A percentile compares a stretch with the other conserved stretches of the same genome.
Evolutionary conservation across 148 eudicot genomes (phyloP).

Genomic region (Heliamphora exappendiculata): DNA sequence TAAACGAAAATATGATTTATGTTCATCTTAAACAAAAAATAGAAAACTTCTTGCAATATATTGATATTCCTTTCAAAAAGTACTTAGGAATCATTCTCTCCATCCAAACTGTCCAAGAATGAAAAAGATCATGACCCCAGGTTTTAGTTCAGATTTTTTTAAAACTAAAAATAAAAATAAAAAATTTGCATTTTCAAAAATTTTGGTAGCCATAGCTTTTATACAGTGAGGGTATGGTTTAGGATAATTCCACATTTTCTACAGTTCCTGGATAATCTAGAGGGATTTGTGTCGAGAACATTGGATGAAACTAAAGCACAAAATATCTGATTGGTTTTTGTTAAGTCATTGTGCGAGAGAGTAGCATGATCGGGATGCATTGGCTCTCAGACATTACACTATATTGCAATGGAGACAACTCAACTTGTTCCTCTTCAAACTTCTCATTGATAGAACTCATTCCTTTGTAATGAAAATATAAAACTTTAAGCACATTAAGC

Average conservation of each 20-base stretch:
- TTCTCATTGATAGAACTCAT: background rate
- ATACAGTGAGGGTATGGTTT: background rate
- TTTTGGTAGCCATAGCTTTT: background rate
- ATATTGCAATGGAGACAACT: background rate
- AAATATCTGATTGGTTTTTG: background rate
- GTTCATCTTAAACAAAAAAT: no score
- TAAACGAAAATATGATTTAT: no score
- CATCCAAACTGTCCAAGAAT: no score
- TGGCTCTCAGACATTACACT: background rate
- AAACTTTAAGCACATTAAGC: constrained; percentile 1
- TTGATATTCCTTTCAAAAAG: no score
- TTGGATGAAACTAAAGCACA: background rate
- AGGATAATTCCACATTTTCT: background rate
- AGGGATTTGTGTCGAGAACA: background rate
- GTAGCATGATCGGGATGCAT: background rate
- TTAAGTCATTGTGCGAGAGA: background rate
- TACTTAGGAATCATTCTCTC: no score
- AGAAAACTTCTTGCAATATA: no score
- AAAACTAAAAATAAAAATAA: no score
- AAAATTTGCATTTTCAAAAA: no score
- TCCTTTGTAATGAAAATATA: background rate
- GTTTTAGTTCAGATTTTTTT: no score
- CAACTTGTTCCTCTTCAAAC: background rate
- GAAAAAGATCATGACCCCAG: no score
- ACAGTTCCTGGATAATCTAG: background rate